Percentiles rank a stretch among this genome's conserved stretches.
phyloP scores from a whole-genome alignment of 176 grass and related monocot species.

The Hordeum marinum region DNA sequence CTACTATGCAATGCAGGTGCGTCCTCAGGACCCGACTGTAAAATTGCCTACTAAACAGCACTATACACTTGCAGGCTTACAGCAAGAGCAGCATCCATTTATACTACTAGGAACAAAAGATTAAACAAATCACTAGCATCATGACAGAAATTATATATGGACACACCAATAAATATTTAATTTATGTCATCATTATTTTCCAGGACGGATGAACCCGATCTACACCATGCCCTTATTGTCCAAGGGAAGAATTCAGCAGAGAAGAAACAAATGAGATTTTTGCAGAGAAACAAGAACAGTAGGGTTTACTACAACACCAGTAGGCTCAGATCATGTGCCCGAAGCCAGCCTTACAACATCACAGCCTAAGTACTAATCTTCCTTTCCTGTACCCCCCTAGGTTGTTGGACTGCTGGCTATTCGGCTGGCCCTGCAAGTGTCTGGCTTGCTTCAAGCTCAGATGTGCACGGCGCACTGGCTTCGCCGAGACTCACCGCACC shows the following conservation, averaged over 20 bases:
- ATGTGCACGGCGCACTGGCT: conserved; percentile 52
- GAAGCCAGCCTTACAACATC: neutral
- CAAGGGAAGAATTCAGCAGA: neutral
- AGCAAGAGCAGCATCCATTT: neutral
- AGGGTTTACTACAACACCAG: neutral
- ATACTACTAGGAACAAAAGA: neutral
- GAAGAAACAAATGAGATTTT: neutral
- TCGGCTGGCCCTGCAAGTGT: neutral
- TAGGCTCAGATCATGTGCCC: neutral
- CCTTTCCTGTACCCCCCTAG: neutral
- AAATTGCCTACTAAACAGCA: neutral
- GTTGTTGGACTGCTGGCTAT: neutral
- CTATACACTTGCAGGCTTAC: too few relatives aligned
- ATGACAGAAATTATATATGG: neutral
- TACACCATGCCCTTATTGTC: neutral
- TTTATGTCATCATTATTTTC: neutral
- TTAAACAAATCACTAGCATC: neutral
- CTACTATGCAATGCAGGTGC: neutral
- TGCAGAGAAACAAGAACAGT: neutral
- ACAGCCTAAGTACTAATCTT: neutral
- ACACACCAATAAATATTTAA: neutral
- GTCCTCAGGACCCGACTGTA: neutral
- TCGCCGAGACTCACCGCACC: neutral
- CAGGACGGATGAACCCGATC: neutral
- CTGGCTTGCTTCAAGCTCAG: conserved; percentile 2